Conservation (phyloP, 768 basidiomycete genomes). For the Kwoniella shandongensis region DNA sequence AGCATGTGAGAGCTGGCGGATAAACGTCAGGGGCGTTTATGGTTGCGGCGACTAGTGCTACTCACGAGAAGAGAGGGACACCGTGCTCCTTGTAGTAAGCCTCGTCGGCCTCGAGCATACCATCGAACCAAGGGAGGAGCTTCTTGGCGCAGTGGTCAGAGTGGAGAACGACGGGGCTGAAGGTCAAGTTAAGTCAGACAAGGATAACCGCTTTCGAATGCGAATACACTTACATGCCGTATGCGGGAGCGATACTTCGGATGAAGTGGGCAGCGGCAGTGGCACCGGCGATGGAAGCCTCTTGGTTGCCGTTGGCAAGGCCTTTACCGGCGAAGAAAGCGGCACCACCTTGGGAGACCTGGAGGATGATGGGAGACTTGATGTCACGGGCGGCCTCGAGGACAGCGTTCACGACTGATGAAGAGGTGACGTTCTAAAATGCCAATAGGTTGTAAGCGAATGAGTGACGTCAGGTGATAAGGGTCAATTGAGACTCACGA, state of each 20-base stretch:
- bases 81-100: conserved; percentile 85
- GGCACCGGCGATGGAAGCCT: conserved; percentile 92
- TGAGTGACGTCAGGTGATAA: background rate
- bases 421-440: conserved; percentile 88
- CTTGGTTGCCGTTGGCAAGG: conserved; percentile 87
- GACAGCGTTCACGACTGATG: conserved; percentile 88
- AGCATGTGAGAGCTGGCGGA: conserved; percentile 81
- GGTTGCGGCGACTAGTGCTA: background rate
- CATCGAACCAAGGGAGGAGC: conserved; percentile 98
- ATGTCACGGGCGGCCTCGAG: conserved; percentile 95
- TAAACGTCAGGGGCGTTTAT: conserved; percentile 5
- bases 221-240: conserved; percentile 74
- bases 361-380: conserved; percentile 96
- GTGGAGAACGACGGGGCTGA: conserved; percentile 92
- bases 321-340: conserved; percentile 98
- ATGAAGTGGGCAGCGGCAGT: conserved; percentile 89
- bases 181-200: background rate
- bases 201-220: background rate
- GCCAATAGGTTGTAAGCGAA: conserved; percentile 14
- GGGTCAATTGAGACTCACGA: conserved; percentile 52
- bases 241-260: conserved; percentile 78
- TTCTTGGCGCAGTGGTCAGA: conserved; percentile 98
- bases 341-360: conserved; percentile 93
- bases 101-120: conserved; percentile 93
- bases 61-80: conserved; percentile 58